Evolutionary conservation across 148 eudicot species (phyloP).

Genomic region (Hydrangea macrophylla): DNA sequence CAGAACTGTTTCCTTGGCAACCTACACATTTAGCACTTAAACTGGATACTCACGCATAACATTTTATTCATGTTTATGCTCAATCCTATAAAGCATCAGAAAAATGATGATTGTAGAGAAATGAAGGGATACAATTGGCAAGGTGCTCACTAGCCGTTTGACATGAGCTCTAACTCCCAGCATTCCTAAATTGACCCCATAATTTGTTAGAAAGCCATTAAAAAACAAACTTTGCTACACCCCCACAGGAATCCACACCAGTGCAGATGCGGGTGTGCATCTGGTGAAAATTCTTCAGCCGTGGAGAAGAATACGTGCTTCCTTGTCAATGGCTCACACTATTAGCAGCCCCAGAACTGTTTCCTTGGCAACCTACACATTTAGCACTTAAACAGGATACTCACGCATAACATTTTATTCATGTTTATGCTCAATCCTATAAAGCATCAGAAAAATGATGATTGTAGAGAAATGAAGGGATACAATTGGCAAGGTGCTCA

Average conservation of each 20-base stretch:
- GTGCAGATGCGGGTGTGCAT: too few relatives aligned
- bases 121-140: background rate
- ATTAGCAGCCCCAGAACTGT: background rate
- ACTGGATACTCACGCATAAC: background rate
- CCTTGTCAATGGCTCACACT: background rate
- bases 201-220: too few relatives aligned
- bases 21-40: background rate
- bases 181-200: too few relatives aligned
- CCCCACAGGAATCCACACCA: too few relatives aligned
- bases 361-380: background rate
- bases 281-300: too few relatives aligned
- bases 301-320: too few relatives aligned
- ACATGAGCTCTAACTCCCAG: too few relatives aligned
- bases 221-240: too few relatives aligned
- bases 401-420: background rate
- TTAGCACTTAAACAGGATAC: background rate
- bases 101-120: too few relatives aligned
- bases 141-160: too few relatives aligned
- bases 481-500: too few relatives aligned
- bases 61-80: background rate
- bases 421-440: background rate
- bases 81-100: background rate
- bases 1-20: background rate
- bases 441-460: too few relatives aligned
- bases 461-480: background rate